Base-by-base conservation (phyloP, 2,329 filamentous ascomycete species). In the Beauveria australis region DNA sequence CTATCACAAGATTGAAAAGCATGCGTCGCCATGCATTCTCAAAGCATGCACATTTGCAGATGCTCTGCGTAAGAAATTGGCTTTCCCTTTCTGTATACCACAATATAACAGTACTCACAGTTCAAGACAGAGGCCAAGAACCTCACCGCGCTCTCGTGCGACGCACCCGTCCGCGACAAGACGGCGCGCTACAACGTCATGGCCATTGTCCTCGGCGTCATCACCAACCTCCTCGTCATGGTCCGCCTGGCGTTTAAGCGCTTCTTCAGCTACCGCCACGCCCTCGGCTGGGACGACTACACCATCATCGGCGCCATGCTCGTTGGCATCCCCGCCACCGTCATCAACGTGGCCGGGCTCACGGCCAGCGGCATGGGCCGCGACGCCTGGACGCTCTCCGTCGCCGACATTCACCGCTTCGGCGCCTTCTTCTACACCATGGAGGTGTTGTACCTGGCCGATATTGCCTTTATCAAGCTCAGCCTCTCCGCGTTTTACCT, bases 401-500 rank as follows among this genome's bases (percentile, higher is more conserved):
- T 72, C 0, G 68, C 72, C 0, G 65, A 73, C 18, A 74, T 84
- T 52, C 78, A 75, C 37, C 66, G 67, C 1, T 79, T 83, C 33
- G 67, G 74, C 8, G 70, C 72, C 26, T 75, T 69, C 64, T 75
- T 81, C 30, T 81, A 77, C 63, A 66, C 74, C 62, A 72, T 74
- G 65, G 74, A 76, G 30, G 63, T 72, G 12, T 56, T 80, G 19
- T 82, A 84, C 67, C 81, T 83, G 65, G 60, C 69, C 5, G 70
- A 77, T 12, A 68, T 81, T 16, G 70, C 77, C 4, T 69, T 80
- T 33, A 72, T 80, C 22, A 82, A 84, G 64, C 68, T 81, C 5
- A 76, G 81, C 1, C 72, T 86, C 30, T 70, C 85, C 1, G 73
- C 80, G 65, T 83, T 85, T 68, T 84, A 83, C 65, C 70, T 81